Base-by-base conservation (phyloP, 352 stramenopile species). In the Thalassiosira allenii region DNA sequence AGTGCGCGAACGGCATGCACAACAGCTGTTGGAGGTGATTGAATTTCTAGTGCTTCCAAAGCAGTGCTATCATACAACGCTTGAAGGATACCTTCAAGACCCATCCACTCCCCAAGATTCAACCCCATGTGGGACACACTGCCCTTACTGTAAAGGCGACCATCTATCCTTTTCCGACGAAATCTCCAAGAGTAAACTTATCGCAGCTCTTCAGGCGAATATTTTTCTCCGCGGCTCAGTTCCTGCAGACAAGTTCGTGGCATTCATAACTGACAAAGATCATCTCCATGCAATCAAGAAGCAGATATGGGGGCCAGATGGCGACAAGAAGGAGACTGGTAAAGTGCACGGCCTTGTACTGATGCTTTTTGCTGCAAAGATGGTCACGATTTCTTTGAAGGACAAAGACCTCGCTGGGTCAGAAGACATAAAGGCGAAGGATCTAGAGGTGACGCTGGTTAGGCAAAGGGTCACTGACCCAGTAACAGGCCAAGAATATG, bases 1-100 rank as follows among this genome's bases (percentile, higher is more conserved):
- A 0, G 40, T 61, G 4, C 17, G 62, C 20, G 3, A 61, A 25
- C 1, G 25, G 14, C 20, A 63, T 14, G 22, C 8, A 23, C 0
- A 34, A 3, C 3, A 73, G 11, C 40, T 73, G 12, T 30, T 63
- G 27, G 4, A 34, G 20, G 30, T 59, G 3, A 25, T 73, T 0
- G 6, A 20, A 9, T 40, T 73, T 27, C 1, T 62, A 20, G 17
- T 73, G 11, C 51, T 63, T 14, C 63, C 63, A 40, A 53, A 25
- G 0, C 17, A 63, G 32, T 63, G 63, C 33, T 73, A 63, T 23
- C 63, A 73, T 59, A 23, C 17, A 17, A 17, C 37, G 8, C 37
- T 47, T 9, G 37, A 47, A 17, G 37, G 17, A 47, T 9, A 47
- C 8, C 17, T 47, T 17, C 8, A 47, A 17, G 17, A 47, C 17